Percentiles rank a stretch among this genome's conserved stretches.
Evolutionary conservation across 2,329 filamentous ascomycete species (phyloP).

Genomic region (Alternaria triticina): DNA sequence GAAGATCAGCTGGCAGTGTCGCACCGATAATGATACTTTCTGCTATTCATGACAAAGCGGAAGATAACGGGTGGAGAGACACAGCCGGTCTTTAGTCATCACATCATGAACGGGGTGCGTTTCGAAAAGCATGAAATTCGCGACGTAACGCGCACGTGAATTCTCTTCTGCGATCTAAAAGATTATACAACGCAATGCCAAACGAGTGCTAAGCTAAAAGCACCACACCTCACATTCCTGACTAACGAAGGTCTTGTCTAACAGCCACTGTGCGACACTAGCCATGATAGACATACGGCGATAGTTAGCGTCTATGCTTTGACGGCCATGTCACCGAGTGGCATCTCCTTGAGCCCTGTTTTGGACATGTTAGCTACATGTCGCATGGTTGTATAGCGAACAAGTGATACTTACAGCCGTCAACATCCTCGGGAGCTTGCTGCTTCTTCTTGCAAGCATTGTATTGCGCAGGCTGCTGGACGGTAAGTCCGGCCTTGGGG

Average conservation of each 20-base stretch:
- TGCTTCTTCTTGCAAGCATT: conserved; percentile 44
- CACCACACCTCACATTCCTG: background rate
- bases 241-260: background rate
- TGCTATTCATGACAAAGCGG: background rate
- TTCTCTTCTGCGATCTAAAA: background rate
- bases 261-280: background rate
- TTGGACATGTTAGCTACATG: conserved; percentile 11
- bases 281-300: background rate
- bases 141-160: background rate
- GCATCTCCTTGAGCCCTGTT: conserved; percentile 38
- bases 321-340: conserved; percentile 32
- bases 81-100: rapidly evolving
- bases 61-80: background rate
- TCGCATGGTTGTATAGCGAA: background rate
- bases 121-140: background rate
- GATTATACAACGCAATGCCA: conserved; percentile 1
- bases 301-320: conserved; percentile 23
- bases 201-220: conserved; percentile 8
- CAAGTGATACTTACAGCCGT: conserved; percentile 36
- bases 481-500: conserved; percentile 39
- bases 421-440: conserved; percentile 40
- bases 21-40: background rate
- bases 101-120: background rate
- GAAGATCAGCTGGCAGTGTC: background rate
- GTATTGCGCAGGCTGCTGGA: conserved; percentile 35